Evolutionary conservation across 139 green algal genomes (phyloP).

Genomic region (Bryopsis sp.): DNA sequence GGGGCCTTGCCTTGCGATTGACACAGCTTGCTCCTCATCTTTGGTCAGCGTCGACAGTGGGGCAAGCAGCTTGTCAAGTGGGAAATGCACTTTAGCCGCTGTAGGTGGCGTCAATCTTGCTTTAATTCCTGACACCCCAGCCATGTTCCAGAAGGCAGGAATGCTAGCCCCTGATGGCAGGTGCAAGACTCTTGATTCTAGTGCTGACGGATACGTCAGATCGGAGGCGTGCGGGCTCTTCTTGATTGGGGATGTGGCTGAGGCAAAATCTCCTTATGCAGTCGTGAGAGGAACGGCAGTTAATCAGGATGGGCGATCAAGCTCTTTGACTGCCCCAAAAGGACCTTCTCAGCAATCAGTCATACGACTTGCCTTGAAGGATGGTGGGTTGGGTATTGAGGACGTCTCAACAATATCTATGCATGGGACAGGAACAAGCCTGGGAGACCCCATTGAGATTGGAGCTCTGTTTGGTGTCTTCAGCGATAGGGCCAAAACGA

Average conservation of each 20-base stretch:
- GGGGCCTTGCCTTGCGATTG: conserved; percentile 52
- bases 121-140: conserved; percentile 46
- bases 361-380: conserved; percentile 38
- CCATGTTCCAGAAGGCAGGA: conserved; percentile 43
- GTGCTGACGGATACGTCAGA: conserved; percentile 71
- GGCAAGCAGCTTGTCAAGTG: not conserved
- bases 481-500: conserved; percentile 3
- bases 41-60: conserved; percentile 48
- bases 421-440: conserved; percentile 60
- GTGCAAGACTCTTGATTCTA: conserved; percentile 75
- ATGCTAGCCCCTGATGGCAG: conserved; percentile 68
- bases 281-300: conserved; percentile 36
- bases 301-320: conserved; percentile 70
- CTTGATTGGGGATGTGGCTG: conserved; percentile 12
- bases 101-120: conserved; percentile 63
- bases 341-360: conserved; percentile 75
- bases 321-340: conserved; percentile 77
- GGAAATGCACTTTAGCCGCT: conserved; percentile 24
- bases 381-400: not conserved
- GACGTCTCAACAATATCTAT: conserved; percentile 33
- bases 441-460: conserved; percentile 84
- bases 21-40: conserved; percentile 75
- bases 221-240: conserved; percentile 47
- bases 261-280: not conserved
- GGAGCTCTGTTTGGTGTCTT: conserved; percentile 41